Conservation (phyloP, 2,329 filamentous ascomycete genomes). For the Fusarium penzigii region DNA sequence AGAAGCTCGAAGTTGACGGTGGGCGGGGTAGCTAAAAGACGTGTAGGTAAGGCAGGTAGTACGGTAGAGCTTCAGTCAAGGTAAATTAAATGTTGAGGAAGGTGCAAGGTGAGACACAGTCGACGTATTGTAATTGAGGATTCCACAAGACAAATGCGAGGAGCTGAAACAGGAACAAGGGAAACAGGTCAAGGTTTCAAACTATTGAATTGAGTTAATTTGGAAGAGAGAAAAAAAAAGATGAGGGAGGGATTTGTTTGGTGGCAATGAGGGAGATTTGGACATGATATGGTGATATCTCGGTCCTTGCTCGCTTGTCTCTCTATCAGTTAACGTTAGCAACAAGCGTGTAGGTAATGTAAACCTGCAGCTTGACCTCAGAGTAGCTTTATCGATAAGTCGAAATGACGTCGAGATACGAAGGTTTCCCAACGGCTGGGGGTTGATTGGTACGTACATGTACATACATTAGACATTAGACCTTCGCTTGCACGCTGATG, state of each 20-base stretch:
- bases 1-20: conserved; percentile 23
- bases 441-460: conserved; percentile 12
- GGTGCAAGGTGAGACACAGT: conserved; percentile 20
- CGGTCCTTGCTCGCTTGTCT: conserved; percentile 23
- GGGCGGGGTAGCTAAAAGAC: conserved; percentile 21
- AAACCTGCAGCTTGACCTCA: conserved; percentile 17
- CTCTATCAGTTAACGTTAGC: conserved; percentile 2
- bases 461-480: conserved; percentile 15
- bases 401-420: conserved; percentile 28
- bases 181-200: conserved; percentile 6
- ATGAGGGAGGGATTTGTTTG: conserved; percentile 12
- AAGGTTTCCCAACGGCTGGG: conserved; percentile 24
- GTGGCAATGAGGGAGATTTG: conserved; percentile 9
- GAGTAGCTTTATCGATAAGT: conserved; percentile 33
- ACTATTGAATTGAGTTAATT: conserved; percentile 14
- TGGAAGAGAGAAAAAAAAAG: conserved; percentile 8
- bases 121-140: conserved; percentile 11
- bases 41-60: conserved; percentile 21
- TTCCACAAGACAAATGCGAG: conserved; percentile 9
- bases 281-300: conserved; percentile 22
- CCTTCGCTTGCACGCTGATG: conserved; percentile 4
- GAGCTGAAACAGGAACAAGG: not conserved
- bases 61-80: conserved; percentile 18
- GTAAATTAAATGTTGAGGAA: conserved; percentile 14
- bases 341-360: not conserved